Conservation (phyloP, 345 rosid species). For the Cardamine chenopodiifolia region DNA sequence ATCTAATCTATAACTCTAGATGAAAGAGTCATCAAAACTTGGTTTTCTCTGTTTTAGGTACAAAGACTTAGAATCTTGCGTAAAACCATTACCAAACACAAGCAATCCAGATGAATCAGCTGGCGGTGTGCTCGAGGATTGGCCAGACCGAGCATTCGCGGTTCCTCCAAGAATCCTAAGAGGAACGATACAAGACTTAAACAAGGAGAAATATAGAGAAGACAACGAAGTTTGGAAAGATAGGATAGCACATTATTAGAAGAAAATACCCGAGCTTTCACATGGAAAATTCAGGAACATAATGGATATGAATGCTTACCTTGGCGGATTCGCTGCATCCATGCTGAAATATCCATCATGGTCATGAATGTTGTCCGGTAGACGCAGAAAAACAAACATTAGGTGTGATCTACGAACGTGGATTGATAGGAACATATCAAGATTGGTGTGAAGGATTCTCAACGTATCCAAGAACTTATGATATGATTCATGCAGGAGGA, state of each 20-base stretch:
- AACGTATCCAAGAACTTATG: slow-evolving; percentile 96
- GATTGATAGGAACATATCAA: slow-evolving; percentile 82
- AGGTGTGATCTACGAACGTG: slow-evolving; percentile 81
- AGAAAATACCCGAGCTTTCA: slow-evolving; percentile 52
- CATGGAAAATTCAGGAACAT: slow-evolving; percentile 82
- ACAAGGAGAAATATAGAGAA: slow-evolving; percentile 62
- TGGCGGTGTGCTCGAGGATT: slow-evolving; percentile 78
- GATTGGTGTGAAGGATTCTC: slow-evolving; percentile 99
- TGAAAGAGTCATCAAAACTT: background rate
- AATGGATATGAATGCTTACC: slow-evolving; percentile 93
- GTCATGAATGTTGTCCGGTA: slow-evolving; percentile 86
- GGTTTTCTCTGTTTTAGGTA: slow-evolving; percentile 51
- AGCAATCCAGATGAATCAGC: slow-evolving; percentile 69
- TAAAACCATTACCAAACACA: slow-evolving; percentile 80
- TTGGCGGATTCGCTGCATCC: slow-evolving; percentile 90
- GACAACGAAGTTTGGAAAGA: slow-evolving; percentile 85
- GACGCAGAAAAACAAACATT: slow-evolving; percentile 74
- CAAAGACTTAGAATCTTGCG: slow-evolving; percentile 74
- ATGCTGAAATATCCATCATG: slow-evolving; percentile 72
- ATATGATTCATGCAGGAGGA: slow-evolving; percentile 84
- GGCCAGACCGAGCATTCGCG: slow-evolving; percentile 85
- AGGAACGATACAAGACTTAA: slow-evolving; percentile 68
- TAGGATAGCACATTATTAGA: slow-evolving; percentile 67
- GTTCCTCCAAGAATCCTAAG: slow-evolving; percentile 81
- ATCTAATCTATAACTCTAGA: background rate